Conservation (phyloP, 2,329 filamentous ascomycete species). For the Claviceps pusilla region DNA sequence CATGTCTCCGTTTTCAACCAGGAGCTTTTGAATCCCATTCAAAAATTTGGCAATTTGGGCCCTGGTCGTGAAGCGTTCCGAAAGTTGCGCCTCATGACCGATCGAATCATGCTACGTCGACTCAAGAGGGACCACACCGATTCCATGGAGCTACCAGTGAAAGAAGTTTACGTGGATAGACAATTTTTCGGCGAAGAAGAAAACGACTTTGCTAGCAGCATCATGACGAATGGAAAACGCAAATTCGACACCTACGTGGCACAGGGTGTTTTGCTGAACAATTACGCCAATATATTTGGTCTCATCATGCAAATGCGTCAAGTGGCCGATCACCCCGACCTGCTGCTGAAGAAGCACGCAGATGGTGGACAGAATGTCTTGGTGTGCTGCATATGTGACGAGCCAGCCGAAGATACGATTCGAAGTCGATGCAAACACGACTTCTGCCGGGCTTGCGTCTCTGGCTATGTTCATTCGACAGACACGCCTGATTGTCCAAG, state of each 20-base stretch:
- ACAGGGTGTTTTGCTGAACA: constrained; percentile 85
- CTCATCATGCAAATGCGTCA: constrained; percentile 99
- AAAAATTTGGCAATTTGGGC: constrained; percentile 43
- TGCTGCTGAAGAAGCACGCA: constrained; percentile 76
- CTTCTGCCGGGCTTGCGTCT: constrained; percentile 29
- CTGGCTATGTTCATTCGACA: constrained; percentile 54
- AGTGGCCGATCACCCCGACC: constrained; percentile 87
- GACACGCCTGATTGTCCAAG: constrained; percentile 69
- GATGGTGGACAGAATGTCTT: constrained; percentile 80
- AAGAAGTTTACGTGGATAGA: constrained; percentile 80
- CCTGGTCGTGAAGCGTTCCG: constrained; percentile 55
- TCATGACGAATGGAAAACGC: constrained; percentile 82
- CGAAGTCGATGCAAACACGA: constrained; percentile 87
- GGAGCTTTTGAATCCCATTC: constrained; percentile 76
- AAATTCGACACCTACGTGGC: constrained; percentile 94
- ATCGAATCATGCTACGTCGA: constrained; percentile 87
- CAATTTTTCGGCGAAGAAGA: constrained; percentile 96
- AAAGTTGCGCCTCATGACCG: constrained; percentile 78
- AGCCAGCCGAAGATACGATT: constrained; percentile 87
- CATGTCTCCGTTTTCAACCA: constrained; percentile 65
- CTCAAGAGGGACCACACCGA: constrained; percentile 88
- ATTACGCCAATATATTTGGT: constrained; percentile 97
- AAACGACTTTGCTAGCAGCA: constrained; percentile 85
- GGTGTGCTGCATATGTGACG: constrained; percentile 90
- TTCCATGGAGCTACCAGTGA: constrained; percentile 91